A percentile compares a stretch with the other conserved stretches of the same genome.
Evolutionary conservation across 2,329 filamentous ascomycete species (phyloP).

Genomic region (Fusarium nygamai): DNA sequence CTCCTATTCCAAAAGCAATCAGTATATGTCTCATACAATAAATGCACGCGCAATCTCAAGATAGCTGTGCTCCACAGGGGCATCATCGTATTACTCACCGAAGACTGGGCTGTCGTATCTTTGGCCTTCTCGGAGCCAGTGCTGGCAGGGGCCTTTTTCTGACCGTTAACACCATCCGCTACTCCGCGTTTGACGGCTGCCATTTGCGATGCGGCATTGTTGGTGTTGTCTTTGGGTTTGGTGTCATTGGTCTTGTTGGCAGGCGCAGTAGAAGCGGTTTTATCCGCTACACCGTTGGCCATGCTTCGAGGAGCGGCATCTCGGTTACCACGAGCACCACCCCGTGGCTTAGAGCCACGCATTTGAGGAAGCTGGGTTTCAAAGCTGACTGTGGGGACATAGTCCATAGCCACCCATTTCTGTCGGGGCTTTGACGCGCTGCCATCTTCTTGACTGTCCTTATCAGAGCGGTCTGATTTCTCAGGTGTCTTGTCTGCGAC

Average conservation of each 20-base stretch:
- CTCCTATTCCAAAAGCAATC: constrained; percentile 37
- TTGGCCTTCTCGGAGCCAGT: constrained; percentile 54
- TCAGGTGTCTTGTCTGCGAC: constrained; percentile 71
- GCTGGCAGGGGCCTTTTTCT: constrained; percentile 56
- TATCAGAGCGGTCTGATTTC: constrained; percentile 67
- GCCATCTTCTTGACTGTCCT: constrained; percentile 67
- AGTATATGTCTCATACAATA: neutral
- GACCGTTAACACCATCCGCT: constrained; percentile 51
- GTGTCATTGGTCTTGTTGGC: constrained; percentile 48
- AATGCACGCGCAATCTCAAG: neutral
- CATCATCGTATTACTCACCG: constrained; percentile 50
- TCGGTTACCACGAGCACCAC: constrained; percentile 56
- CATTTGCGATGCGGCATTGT: constrained; percentile 51
- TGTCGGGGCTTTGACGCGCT: constrained; percentile 59
- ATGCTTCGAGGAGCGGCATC: constrained; percentile 51
- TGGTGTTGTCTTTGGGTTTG: constrained; percentile 51
- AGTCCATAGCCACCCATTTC: constrained; percentile 86
- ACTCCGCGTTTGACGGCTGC: constrained; percentile 57
- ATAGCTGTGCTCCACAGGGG: neutral
- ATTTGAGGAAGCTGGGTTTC: constrained; percentile 77
- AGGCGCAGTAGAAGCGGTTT: constrained; percentile 45
- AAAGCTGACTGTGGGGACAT: constrained; percentile 86
- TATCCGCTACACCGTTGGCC: constrained; percentile 50
- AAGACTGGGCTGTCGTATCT: constrained; percentile 47
- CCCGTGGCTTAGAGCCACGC: constrained; percentile 61